phyloP scores from a whole-genome alignment of 2,329 filamentous ascomycete genomes.

The Epichloe amarillans region DNA sequence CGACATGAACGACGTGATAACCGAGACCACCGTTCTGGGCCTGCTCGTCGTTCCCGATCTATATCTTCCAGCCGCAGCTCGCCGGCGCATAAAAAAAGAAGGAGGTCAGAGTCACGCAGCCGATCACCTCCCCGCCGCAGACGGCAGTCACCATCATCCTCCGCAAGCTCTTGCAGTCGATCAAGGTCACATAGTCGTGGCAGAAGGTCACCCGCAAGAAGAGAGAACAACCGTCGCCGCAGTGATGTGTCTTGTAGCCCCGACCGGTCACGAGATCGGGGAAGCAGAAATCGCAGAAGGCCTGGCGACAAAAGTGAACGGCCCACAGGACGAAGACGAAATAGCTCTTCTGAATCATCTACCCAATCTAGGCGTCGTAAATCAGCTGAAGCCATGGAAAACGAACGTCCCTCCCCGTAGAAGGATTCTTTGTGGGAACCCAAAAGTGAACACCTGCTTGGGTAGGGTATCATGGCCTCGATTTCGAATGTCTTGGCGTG shows the following conservation, averaged over 20 bases:
- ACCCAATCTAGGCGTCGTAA: conserved; percentile 34
- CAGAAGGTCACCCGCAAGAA: conserved; percentile 5
- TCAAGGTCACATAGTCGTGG: conserved; percentile 19
- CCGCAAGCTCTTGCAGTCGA: conserved; percentile 28
- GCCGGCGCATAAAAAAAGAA: conserved; percentile 33
- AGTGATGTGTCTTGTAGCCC: conserved; percentile 3
- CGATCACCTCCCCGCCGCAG: conserved; percentile 30
- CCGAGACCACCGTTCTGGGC: conserved; percentile 11
- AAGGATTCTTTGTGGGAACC: not conserved
- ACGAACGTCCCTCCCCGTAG: conserved; percentile 13
- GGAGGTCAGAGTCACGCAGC: conserved; percentile 35
- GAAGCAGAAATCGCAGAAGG: conserved; percentile 1
- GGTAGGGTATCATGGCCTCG: not conserved
- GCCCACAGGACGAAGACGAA: conserved; percentile 27
- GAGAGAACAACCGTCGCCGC: conserved; percentile 3
- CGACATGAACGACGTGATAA: conserved; percentile 11
- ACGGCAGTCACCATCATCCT: conserved; percentile 22
- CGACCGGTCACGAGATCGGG: conserved; percentile 1
- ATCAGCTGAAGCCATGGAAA: conserved; percentile 42
- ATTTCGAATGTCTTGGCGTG: not conserved
- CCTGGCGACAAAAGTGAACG: not conserved
- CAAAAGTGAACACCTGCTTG: not conserved
- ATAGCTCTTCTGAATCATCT: conserved; percentile 39
- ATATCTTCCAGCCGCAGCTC: conserved; percentile 25
- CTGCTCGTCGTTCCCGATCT: conserved; percentile 19